Evolutionary conservation across 202 grass and related monocot species (phyloP), one percentile per base, ranked within the genome.

Genomic region (Carex arenaria): DNA sequence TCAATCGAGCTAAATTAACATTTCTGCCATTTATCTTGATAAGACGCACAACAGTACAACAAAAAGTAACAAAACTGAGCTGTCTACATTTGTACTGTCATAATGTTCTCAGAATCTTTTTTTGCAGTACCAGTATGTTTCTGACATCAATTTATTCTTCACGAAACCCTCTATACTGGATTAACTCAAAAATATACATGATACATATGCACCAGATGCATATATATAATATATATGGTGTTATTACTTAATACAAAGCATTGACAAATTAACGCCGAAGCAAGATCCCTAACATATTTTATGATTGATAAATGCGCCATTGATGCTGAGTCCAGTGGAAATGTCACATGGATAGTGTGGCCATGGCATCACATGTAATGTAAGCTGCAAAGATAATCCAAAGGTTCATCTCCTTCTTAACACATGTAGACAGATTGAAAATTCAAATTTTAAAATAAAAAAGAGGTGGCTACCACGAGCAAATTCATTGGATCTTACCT

Each of bases 261-360:
- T 82, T 69, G 79, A 80, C 31, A 62, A 82, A 40, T 40, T 36
- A 36, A 81, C 10, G 26, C 61, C 13, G 67, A 67, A 82, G 20
- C 79, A 82, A 82, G 61, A 65, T 67, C 54, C 56, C 79, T 67
- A 0, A 12, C 52, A 77, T 45, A 45, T 26, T 82, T 47, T 31
- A 82, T 3, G 20, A 32, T 34, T 63, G 32, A 82, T 82, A 49
- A 68, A 34, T 82, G 47, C 62, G 49, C 80, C 61, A 67, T 82
- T n/a, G 68, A 68, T 55, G 80, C 80, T 18, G 68, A 56, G 45
- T 55, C 23, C 43, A 67, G 40, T 80, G 78, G 34, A 36, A 64
- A 64, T 49, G 40, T 80, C 36, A 80, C 78, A 80, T 80, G 78
- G 78, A 80, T 64, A 38, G 78, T 80, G 78, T 80, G 34, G 78